Base-by-base conservation (phyloP, 176 grass and related monocot species). In the Ampelocalamus luodianensis region DNA sequence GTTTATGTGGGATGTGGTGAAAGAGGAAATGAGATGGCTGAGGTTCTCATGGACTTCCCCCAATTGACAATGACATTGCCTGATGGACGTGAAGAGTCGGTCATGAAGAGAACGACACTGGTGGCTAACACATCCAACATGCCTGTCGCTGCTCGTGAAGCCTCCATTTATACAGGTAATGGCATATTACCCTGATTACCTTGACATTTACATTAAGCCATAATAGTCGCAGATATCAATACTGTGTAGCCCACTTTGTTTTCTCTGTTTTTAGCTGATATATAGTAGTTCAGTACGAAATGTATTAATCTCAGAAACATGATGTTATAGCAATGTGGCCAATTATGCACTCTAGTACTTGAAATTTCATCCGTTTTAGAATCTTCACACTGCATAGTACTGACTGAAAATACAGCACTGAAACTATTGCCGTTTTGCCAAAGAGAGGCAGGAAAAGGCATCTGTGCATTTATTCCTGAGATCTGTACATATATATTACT, bases 41-140 rank as follows among this genome's bases (percentile, higher is more conserved):
- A 97, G 89, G 90, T 97, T 58, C 87, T 97, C 40, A 97, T 97
- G 95, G 95, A 97, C 89, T 97, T 94, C 22, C 95, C 95, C 14
- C 89, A 93, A 81, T 90, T 97, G 85, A 94, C 95, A 82, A 97
- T 97, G 95, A 97, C 90, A 22, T 87, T 94, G 71, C 61, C 76
- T 62, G 90, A 97, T 79, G 95, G 95, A 2, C 95, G 95, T 94
- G 95, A 97, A 82, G 95, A 97, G 58, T 94, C 94, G 16, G 94
- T 97, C 36, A 97, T 97, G 94, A 97, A 97, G 67, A 89, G 94
- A 82, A 97, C 94, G 5, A 97, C 95, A 48, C 87, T 97, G 74
- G 95, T 97, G 46, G 95, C 95, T 76, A 97, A 97, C 88, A 97
- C 95, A 17, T 97, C 95, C 54, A 97, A 97, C 77, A 97, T 97